Percentiles rank a stretch among this genome's conserved stretches.
phyloP scores from a whole-genome alignment of 805 yeast genomes.

The Pichia membranifaciens region DNA sequence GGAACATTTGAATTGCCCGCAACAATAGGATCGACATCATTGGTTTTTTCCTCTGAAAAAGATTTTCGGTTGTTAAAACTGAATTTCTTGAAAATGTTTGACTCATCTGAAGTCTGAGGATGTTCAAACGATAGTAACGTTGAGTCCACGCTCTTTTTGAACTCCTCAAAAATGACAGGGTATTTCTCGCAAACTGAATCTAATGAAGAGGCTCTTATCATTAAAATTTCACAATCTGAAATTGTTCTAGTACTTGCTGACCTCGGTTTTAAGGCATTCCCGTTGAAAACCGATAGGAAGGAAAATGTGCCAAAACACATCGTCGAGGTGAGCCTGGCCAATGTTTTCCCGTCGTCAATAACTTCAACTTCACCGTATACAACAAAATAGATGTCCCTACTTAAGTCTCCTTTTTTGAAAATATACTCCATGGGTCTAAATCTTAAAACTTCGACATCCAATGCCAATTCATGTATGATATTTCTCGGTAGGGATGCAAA shows the following conservation, averaged over 20 bases:
- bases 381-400: conserved; percentile 62
- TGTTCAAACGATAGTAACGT: no score
- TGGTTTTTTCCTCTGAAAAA: no score
- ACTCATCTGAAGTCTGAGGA: no score
- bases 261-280: conserved; percentile 31
- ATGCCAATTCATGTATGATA: conserved; percentile 58
- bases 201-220: conserved; percentile 50
- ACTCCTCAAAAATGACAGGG: conserved; percentile 54
- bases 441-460: conserved; percentile 52
- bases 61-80: no score
- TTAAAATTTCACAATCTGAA: conserved; percentile 52
- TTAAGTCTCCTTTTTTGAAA: conserved; percentile 52
- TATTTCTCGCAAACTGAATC: conserved; percentile 50
- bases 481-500: conserved; percentile 53
- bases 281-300: conserved; percentile 43
- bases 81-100: neutral
- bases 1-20: no score
- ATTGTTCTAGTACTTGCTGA: conserved; percentile 64
- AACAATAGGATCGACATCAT: neutral
- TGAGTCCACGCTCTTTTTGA: conserved; percentile 31
- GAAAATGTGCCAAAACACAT: conserved; percentile 77
- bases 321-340: conserved; percentile 58
- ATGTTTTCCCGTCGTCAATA: conserved; percentile 36
- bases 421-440: conserved; percentile 54
- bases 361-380: conserved; percentile 70